A percentile compares a stretch with the other conserved stretches of the same genome.
These are phyloP conservation scores for Aspergillus bombycis DNA, from an alignment of 2,329 filamentous ascomycete species.

Conservation along the genomic window DNA sequence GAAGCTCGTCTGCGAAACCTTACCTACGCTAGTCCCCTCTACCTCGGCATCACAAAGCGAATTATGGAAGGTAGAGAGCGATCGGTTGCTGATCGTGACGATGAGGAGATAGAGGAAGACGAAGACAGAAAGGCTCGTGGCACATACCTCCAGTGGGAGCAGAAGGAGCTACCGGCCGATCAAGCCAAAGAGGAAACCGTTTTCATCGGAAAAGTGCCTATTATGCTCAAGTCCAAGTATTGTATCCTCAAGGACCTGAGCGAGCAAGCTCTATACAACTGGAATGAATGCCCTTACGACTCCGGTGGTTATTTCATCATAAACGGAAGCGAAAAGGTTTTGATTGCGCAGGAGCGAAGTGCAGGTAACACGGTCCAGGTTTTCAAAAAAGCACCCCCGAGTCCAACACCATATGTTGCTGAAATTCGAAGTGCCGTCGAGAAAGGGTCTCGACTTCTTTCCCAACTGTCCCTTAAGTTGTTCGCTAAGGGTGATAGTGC, in stretches of 20 bases:
- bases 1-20: constrained; percentile 94
- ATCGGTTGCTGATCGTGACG: constrained; percentile 69
- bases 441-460: constrained; percentile 93
- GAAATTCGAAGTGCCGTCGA: constrained; percentile 96
- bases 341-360: constrained; percentile 96
- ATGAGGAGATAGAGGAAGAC: constrained; percentile 56
- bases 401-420: constrained; percentile 87
- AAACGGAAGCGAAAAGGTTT: constrained; percentile 97
- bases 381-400: constrained; percentile 95
- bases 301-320: constrained; percentile 99
- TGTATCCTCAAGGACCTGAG: constrained; percentile 83
- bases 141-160: constrained; percentile 53
- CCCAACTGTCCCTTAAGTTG: constrained; percentile 87
- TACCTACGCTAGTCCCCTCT: constrained; percentile 91
- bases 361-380: constrained; percentile 99
- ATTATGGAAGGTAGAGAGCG: constrained; percentile 81
- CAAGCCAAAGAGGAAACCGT: constrained; percentile 70
- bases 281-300: constrained; percentile 97
- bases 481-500: constrained; percentile 80
- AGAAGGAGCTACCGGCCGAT: constrained; percentile 48
- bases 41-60: constrained; percentile 83
- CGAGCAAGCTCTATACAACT: constrained; percentile 83
- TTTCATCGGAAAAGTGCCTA: constrained; percentile 92
- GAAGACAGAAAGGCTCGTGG: constrained; percentile 51
- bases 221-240: constrained; percentile 97